Base-by-base conservation (phyloP, 768 basidiomycete genomes). In the Leccinum aurantiacum region DNA sequence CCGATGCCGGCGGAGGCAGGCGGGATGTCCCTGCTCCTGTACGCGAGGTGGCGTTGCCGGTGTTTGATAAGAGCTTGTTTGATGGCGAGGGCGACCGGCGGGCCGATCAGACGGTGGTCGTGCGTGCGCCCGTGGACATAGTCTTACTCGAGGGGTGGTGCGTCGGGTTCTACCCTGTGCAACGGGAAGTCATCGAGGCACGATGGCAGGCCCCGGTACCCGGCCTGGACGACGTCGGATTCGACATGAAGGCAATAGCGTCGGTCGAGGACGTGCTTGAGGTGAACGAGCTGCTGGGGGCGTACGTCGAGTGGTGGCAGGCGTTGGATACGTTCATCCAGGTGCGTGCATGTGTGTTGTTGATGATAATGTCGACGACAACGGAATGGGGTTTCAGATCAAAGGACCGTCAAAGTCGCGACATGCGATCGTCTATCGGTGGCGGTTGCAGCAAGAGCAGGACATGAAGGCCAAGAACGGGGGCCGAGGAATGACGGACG, bases 81-180 rank as follows among this genome's bases (percentile, higher is more conserved):
- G 73, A 76, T 41, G 96, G 96, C 3, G 81, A 91, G 74, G 96
- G 96, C 0, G 96, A 98, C 73, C 87, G 96, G 14, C 67, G 84
- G 2, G 75, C 78, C 0, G 51, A 33, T 33, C 75, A 78, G 38
- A 53, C 58, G 19, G 75, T 76, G 49, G 64, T 76, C 2, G 77
- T 93, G 6, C 35, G 76, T 62, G 69, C 78, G 69, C 81, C 81
- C 0, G 61, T 89, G 6, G 93, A 99, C 69, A 77, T 98, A 14
- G 88, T 98, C 53, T 81, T 99, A 53, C 77, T 99, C 53, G 97
- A 99, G 76, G 97, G 97, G 10, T 99, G 97, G 97, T 94, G 89
- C 74, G 85, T 91, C 24, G 95, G 96, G 0, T 98, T 97, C 70
- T 80, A 81, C 54, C 87, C 93, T 1, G 78, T 92, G 6, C 66